Percentiles rank a stretch among this genome's conserved stretches.
These are phyloP conservation scores for Entelexis sorbosivorans DNA, from an alignment of 1,139 yeast genomes.

Conservation along the genomic window DNA sequence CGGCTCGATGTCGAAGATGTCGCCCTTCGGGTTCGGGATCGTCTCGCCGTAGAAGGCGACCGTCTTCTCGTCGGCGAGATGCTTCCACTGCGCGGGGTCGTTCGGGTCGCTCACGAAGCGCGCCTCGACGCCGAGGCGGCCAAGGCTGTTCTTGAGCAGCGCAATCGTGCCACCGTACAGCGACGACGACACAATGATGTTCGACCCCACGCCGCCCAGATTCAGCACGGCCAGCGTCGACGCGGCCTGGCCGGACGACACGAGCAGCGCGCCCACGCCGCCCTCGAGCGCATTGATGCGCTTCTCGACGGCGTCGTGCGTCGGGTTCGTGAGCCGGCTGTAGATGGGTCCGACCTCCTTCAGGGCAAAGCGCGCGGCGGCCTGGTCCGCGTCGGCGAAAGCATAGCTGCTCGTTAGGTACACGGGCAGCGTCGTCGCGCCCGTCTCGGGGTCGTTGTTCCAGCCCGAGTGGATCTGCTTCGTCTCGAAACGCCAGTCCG, in stretches of 20 bases:
- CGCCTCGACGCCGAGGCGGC: slow-evolving; percentile 73
- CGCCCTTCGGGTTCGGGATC: slow-evolving; percentile 88
- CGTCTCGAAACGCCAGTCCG: slow-evolving; percentile 55
- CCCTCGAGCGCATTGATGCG: slow-evolving; percentile 88
- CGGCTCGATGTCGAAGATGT: slow-evolving; percentile 80
- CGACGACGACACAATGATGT: slow-evolving; percentile 75
- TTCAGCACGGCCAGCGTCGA: slow-evolving; percentile 60
- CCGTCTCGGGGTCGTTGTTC: slow-evolving; percentile 47
- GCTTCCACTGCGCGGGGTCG: slow-evolving; percentile 56
- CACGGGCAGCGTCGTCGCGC: slow-evolving; percentile 85
- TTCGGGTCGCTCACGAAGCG: slow-evolving; percentile 73
- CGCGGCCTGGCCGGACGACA: slow-evolving; percentile 91
- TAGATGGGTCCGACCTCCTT: slow-evolving; percentile 76
- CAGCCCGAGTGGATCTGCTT: slow-evolving; percentile 89
- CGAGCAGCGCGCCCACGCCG: slow-evolving; percentile 86
- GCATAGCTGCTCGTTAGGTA: slow-evolving; percentile 61
- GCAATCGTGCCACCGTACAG: slow-evolving; percentile 95
- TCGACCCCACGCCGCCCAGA: slow-evolving; percentile 51
- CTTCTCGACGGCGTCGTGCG: slow-evolving; percentile 79
- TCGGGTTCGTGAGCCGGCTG: slow-evolving; percentile 86
- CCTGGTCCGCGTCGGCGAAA: slow-evolving; percentile 79
- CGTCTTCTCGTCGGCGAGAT: slow-evolving; percentile 68
- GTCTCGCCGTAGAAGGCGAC: slow-evolving; percentile 84
- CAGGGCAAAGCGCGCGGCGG: slow-evolving; percentile 79
- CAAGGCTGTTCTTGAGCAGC: slow-evolving; percentile 85